These are phyloP conservation scores for Acacia pycnantha DNA, from an alignment of 331 rosid species.

Conservation along the genomic window DNA sequence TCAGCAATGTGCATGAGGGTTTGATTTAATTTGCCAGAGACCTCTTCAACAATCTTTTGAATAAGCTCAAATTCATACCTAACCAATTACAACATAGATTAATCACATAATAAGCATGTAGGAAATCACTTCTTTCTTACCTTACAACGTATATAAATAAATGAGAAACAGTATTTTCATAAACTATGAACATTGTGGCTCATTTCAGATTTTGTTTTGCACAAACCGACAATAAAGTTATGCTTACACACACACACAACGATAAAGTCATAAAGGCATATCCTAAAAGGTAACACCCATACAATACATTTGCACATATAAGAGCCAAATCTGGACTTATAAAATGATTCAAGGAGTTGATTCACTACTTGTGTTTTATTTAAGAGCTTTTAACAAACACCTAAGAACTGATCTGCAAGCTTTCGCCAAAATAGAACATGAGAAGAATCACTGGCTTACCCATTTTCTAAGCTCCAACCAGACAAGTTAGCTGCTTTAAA, in stretches of 20 bases:
- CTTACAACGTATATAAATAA: background rate
- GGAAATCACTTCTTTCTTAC: background rate
- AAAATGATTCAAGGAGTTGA: background rate
- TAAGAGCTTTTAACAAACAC: background rate
- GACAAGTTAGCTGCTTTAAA: slow-evolving; percentile 20
- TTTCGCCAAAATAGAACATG: background rate
- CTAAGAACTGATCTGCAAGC: background rate
- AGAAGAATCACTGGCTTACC: background rate
- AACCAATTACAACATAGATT: background rate
- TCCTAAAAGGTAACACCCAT: background rate
- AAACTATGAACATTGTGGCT: background rate
- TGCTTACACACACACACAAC: too few relatives aligned
- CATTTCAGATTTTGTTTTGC: background rate
- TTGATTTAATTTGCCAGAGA: background rate
- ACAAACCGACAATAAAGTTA: too few relatives aligned
- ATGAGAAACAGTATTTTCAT: background rate
- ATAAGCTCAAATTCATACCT: slow-evolving; percentile 28
- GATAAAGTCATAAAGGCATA: too few relatives aligned
- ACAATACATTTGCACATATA: background rate
- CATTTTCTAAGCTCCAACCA: slow-evolving; percentile 24
- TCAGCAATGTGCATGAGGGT: slow-evolving; percentile 23
- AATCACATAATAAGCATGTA: background rate
- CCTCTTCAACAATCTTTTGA: slow-evolving; percentile 9
- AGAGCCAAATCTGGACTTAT: background rate
- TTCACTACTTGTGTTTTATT: background rate